phyloP scores from a whole-genome alignment of 1,284 basidiomycete genomes.

The Sparassis latifolia region DNA sequence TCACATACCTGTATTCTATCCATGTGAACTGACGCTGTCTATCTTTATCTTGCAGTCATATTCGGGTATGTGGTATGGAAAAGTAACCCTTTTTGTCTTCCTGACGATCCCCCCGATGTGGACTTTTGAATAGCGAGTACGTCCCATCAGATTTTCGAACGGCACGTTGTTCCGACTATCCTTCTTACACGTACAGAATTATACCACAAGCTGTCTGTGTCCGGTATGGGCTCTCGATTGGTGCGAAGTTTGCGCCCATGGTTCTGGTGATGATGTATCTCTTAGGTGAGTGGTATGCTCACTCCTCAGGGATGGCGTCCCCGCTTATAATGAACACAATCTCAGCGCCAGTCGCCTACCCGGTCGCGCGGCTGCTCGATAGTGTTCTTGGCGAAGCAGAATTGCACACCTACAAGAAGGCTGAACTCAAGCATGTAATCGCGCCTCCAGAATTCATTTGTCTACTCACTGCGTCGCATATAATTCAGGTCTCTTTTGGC shows the following conservation, averaged over 20 bases:
- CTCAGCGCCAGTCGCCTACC: slow-evolving; percentile 79
- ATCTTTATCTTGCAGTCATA: slow-evolving; percentile 43
- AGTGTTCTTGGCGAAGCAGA: slow-evolving; percentile 68
- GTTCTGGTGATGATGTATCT: slow-evolving; percentile 79
- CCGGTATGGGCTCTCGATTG: slow-evolving; percentile 87
- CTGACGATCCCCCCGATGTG: too few relatives aligned
- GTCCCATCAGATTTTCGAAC: too few relatives aligned
- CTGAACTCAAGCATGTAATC: slow-evolving; percentile 64
- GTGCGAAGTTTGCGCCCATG: slow-evolving; percentile 80
- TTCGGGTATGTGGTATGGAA: slow-evolving; percentile 60
- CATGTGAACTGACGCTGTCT: too few relatives aligned
- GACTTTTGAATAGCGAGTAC: too few relatives aligned
- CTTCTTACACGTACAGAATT: slow-evolving; percentile 40
- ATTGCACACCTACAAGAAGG: slow-evolving; percentile 82
- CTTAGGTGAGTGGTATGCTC: slow-evolving; percentile 46
- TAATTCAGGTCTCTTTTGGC: slow-evolving; percentile 71
- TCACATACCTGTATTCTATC: too few relatives aligned
- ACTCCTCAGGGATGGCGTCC: background rate
- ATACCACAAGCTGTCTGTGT: slow-evolving; percentile 89
- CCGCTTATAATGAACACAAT: background rate
- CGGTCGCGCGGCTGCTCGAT: slow-evolving; percentile 85
- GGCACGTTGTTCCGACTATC: too few relatives aligned
- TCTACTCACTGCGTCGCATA: background rate
- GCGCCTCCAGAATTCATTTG: background rate
- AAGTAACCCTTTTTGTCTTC: too few relatives aligned